Evolutionary conservation across 495 filamentous ascomycete genomes (phyloP).

Genomic region (Annulohypoxylon maeteangense): DNA sequence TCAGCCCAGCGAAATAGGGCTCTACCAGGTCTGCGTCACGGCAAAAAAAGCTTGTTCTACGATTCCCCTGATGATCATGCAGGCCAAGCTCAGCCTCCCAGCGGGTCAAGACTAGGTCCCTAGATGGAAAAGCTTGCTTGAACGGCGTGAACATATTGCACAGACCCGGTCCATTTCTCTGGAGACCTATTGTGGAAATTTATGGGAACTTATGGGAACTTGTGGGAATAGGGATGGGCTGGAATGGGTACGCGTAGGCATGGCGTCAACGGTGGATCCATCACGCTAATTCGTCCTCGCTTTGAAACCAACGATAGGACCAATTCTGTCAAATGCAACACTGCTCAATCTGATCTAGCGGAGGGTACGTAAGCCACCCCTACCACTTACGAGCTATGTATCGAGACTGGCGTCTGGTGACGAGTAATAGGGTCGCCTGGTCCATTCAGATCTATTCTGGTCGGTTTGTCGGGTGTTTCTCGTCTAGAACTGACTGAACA

Average conservation of each 20-base stretch:
- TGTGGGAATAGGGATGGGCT: not conserved
- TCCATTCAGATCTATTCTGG: not conserved
- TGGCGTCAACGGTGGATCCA: conserved; percentile 35
- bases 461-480: not conserved
- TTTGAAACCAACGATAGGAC: conserved; percentile 14
- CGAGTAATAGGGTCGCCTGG: not conserved
- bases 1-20: conserved; percentile 14
- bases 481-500: not conserved
- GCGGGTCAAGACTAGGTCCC: not conserved
- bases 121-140: conserved; percentile 35
- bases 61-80: conserved; percentile 30
- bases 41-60: conserved; percentile 35
- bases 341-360: not conserved
- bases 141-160: conserved; percentile 11
- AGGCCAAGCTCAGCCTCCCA: conserved; percentile 25
- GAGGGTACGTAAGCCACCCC: conserved; percentile 26
- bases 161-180: conserved; percentile 7
- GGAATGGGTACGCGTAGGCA: conserved; percentile 14
- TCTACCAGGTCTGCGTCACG: conserved; percentile 13
- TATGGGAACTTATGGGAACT: not conserved
- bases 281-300: conserved; percentile 1
- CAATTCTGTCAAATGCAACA: not conserved
- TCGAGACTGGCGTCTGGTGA: not conserved
- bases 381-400: conserved; percentile 9
- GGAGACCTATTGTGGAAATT: conserved; percentile 1